A percentile compares a stretch with the other conserved stretches of the same genome.
Conservation (phyloP, 2,329 filamentous ascomycete genomes). For the Pseudocercospora macadamiae region DNA sequence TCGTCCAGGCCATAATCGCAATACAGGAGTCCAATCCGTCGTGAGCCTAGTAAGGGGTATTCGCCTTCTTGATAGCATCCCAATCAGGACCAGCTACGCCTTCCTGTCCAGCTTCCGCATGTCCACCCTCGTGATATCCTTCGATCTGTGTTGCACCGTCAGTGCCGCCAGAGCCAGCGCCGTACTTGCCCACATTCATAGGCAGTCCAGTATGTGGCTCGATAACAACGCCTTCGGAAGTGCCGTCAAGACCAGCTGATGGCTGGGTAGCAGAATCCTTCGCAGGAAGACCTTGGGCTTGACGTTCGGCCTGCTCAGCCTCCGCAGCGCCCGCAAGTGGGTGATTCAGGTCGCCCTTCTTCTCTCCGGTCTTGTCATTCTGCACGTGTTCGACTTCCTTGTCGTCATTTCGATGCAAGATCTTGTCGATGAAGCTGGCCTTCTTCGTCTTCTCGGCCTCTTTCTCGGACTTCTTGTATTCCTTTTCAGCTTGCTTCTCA, state of each 20-base stretch:
- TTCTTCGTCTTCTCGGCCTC: constrained; percentile 40
- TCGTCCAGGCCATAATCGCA: too few species aligned
- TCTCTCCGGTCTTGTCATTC: constrained; percentile 2
- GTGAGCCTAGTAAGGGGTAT: constrained; percentile 6
- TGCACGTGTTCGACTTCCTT: constrained; percentile 14
- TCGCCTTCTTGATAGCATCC: constrained; percentile 17
- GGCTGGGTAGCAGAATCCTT: too few species aligned
- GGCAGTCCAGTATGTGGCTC: constrained; percentile 46
- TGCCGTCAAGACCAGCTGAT: neutral
- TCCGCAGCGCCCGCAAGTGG: constrained; percentile 2
- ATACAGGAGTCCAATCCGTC: too few species aligned
- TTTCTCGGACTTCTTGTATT: constrained; percentile 29
- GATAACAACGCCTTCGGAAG: constrained; percentile 33
- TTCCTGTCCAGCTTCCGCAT: constrained; percentile 9
- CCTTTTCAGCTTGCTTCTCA: constrained; percentile 35
- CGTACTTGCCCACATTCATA: constrained; percentile 45
- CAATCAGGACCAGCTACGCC: constrained; percentile 20
- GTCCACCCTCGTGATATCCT: constrained; percentile 30
- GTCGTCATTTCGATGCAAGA: constrained; percentile 35
- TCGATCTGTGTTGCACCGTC: constrained; percentile 39
- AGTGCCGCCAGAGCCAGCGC: constrained; percentile 42
- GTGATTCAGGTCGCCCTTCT: constrained; percentile 10
- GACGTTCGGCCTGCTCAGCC: constrained; percentile 2
- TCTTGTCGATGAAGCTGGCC: constrained; percentile 31
- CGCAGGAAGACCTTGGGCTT: neutral